Evolutionary conservation across 179 eudicot species (phyloP), one percentile per base, ranked within the genome.

Genomic region (Amaranthus tricolor): DNA sequence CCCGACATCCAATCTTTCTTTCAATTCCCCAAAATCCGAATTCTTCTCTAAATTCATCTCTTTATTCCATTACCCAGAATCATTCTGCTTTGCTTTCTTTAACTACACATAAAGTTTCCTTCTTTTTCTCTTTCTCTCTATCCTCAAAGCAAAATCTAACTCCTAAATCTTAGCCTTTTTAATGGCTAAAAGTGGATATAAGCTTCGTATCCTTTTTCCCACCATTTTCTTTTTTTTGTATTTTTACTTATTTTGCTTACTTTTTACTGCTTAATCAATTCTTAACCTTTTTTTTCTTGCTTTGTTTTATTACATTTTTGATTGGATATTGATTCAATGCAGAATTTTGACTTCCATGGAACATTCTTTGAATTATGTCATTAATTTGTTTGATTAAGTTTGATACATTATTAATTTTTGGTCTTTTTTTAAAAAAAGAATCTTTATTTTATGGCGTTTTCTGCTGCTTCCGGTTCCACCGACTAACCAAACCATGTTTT

Each of bases 171-270:
- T 31, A 2, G 3, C 40, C 40, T 31, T 74, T 75, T 62, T 71
- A 82, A 92, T 90, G 94, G 91, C 93, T 72, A 87, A 86, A 74
- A 90, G 97, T 50, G 96, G 91, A 48, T 92, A 90, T 74, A 94
- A 92, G 83, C 88, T 94, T 85, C 98, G 97, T 94, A 94, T 94
- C 97, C 96, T 89, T 82, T 86, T 31, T 2, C 47, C 52, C 47
- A 20, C 21, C 50, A 15, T 67, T 50, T 47, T 16, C 21, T 9
- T 49, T 60, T 50, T 49, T 21, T 16, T 0, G 5, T 21, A 12
- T 77, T 31, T 53, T 31, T 2, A 31, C 40, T 31, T 31, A 31
- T 31, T 31, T 31, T 31, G 40, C 40, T 31, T 3, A 31, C 2
- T 31, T 31, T 31, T 2, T 2, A 31, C 68, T 20, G 51, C 6